Percentiles rank a stretch among this genome's conserved stretches.
Conservation (phyloP, 148 eudicot genomes). For the Rheum nobile region DNA sequence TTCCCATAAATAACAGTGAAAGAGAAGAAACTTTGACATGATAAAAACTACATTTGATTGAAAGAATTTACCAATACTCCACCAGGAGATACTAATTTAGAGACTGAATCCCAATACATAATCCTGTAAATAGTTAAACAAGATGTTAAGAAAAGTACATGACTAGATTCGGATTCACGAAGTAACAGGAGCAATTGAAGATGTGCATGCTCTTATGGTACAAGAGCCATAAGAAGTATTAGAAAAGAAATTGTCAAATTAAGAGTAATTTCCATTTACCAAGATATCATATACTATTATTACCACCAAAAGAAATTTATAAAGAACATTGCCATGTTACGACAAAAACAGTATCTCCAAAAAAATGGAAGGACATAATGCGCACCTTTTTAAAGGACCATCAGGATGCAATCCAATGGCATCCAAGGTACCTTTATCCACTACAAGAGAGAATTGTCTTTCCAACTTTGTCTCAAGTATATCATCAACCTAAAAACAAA, state of each 20-base stretch:
- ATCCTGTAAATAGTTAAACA: conserved; percentile 38
- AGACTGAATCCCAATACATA: conserved; percentile 92
- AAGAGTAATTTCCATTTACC: background rate
- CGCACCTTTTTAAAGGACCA: conserved; percentile 82
- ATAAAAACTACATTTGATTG: background rate
- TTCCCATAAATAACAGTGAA: background rate
- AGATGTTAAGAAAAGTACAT: background rate
- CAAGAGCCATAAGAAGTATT: background rate
- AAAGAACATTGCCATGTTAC: background rate
- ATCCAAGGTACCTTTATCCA: conserved; percentile 95
- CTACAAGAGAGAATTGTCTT: conserved; percentile 56
- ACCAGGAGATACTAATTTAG: conserved; percentile 76
- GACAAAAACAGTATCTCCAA: background rate
- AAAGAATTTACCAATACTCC: conserved; percentile 63
- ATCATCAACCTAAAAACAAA: conserved; percentile 77
- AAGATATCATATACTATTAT: background rate
- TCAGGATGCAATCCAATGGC: conserved; percentile 99
- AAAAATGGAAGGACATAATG: background rate
- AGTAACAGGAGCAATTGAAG: background rate
- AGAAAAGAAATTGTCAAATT: background rate
- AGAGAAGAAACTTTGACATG: background rate
- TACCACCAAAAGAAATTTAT: background rate
- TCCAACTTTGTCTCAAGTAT: conserved; percentile 83
- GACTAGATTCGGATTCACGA: background rate
- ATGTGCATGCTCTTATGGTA: background rate